Base-by-base conservation (phyloP, 306 rosid genomes). In the Prosopis cineraria region DNA sequence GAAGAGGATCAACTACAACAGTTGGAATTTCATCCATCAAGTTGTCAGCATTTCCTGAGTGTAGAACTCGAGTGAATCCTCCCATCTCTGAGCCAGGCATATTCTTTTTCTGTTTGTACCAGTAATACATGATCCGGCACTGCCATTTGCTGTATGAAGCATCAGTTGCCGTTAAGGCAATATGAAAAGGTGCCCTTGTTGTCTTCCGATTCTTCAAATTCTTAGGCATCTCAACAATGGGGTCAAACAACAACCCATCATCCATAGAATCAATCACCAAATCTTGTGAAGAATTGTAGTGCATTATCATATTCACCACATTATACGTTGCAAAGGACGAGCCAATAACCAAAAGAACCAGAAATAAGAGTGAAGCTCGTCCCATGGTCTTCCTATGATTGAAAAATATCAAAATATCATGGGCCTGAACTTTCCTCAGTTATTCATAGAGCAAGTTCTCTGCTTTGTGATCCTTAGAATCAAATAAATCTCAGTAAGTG, bases 1-100 rank as follows among this genome's bases (percentile, higher is more conserved):
- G 97, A 80, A 96, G 97, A 68, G 99, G 98, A 90, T 96, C 89
- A 47, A 96, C 99, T 67, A 96, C 94, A 66, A 87, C 75, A 40
- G 99, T 93, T 45, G 99, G 98, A 85, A 96, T 96, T 85, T 96
- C 99, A 79, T 91, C 92, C 98, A 96, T 96, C 89, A 96, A 86
- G 89, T 88, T 96, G 80, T 96, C 98, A 10, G 98, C 80, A 0
- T 62, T 85, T 81, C 99, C 99, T 0, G 99, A 96, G 82, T 96
- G 98, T 78, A 96, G 88, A 86, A 93, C 88, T 73, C 99, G 82
- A 59, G 99, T 93, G 83, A 96, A 91, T 29, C 98, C 99, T 73
- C 99, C 99, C 98, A 96, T 90, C 77, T 93, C 96, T 4, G 98
- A 96, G 13, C 89, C 96, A 41, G 96, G 97, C 82, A 85, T 24